These are phyloP conservation scores for Salix viminalis DNA, from an alignment of 345 rosid genomes.

Conservation along the genomic window DNA sequence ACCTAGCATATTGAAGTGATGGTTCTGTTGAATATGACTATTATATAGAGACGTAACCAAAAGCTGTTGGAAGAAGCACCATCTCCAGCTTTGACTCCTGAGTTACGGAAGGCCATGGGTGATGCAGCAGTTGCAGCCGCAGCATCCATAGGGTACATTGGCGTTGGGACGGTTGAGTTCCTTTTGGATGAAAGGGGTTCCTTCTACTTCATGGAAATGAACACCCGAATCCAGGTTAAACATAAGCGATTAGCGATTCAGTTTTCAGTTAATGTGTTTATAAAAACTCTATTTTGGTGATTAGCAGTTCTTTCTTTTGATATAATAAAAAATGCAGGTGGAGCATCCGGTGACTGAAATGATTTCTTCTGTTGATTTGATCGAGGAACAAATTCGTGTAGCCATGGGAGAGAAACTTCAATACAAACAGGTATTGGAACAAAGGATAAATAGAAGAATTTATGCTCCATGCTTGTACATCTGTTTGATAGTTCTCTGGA, in stretches of 20 bases:
- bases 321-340: constrained; percentile 44
- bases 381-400: constrained; percentile 95
- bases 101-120: constrained; percentile 96
- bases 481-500: not conserved
- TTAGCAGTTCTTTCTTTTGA: constrained; percentile 4
- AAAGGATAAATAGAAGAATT: not conserved
- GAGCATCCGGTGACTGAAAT: constrained; percentile 99
- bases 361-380: constrained; percentile 95
- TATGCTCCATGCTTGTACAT: not conserved
- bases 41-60: constrained; percentile 84
- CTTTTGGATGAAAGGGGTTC: constrained; percentile 98
- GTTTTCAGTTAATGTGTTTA: constrained; percentile 1
- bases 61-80: constrained; percentile 98
- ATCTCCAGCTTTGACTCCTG: constrained; percentile 93
- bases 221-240: constrained; percentile 94
- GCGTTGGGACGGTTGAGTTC: constrained; percentile 96
- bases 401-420: constrained; percentile 95
- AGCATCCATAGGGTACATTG: constrained; percentile 94
- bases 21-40: constrained; percentile 23
- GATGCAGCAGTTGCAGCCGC: constrained; percentile 99
- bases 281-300: not conserved
- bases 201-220: constrained; percentile 99
- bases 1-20: constrained; percentile 6
- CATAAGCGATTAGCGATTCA: not conserved
- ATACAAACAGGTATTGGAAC: constrained; percentile 62